Base-by-base conservation (phyloP, 768 basidiomycete species). In the Suillus weaverae region DNA sequence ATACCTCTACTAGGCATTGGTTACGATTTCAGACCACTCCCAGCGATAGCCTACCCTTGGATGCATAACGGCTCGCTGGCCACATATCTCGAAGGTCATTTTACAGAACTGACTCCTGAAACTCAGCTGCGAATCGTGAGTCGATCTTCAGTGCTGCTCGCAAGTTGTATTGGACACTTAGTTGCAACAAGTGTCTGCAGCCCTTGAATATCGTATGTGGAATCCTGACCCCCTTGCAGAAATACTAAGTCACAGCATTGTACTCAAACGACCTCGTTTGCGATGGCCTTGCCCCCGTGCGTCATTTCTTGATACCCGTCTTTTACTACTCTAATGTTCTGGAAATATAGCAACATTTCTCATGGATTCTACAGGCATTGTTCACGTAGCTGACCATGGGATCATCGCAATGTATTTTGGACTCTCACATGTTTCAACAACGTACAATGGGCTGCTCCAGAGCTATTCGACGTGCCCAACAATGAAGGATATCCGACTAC, bases 241-340 rank as follows among this genome's bases (percentile, higher is more conserved):
- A 36, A n/a, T 38, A 22, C 43, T 60, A 26, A 64, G n/a, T 53
- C 16, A 32, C n/a, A 26, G 22, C 13, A 4, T 51, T 5, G 7
- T 38, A 64, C 30, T 70, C 68, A 9, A 22, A 26, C 22, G 68
- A 73, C 20, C 75, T 83, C 32, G 72, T 83, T 18, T 82, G 81
- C 60, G 81, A 81, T 1, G 81, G 83, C 59, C 72, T 83, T 30
- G 81, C 80, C 65, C 81, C 78, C 22, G 82, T 81, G 54, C 57
- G 71, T 70, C 44, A 26, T 7, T 14, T 50, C 10, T 11, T 30
- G 9, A 5, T 38, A 9, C 11, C 51, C 43, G 4, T 51, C 20
- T 22, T 55, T 7, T 62, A 14, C n/a, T n/a, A 8, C 22, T 44
- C 41, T 22, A 39, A 32, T 64, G 30, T 64, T 51, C 14, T 64